Evolutionary conservation across 225 moss, liverwort and hornwort genomes (phyloP), one percentile per base, ranked within the genome.

Genomic region (Marchantia polymorpha): DNA sequence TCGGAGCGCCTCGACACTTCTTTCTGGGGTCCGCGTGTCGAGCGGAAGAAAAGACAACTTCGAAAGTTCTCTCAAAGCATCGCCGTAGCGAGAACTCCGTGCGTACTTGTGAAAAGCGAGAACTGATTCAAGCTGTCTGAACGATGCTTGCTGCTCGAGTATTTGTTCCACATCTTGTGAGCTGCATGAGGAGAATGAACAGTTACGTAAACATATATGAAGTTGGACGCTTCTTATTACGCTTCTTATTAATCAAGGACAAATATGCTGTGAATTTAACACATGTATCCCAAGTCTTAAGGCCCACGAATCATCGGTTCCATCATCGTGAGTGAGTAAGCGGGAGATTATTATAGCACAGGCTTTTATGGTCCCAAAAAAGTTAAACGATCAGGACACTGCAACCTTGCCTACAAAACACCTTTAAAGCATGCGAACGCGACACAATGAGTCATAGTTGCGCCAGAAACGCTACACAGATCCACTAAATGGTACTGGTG

Each of bases 101-200:
- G 92, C 91, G 30, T 78, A 90, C 86, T 91, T 92, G 85, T 94
- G 94, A 78, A 97, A 93, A 64, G 88, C 81, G 7, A 97, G 85
- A 64, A 93, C 86, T 16, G 94, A 94, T 78, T 94, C 96, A 86
- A 97, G 81, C 81, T 97, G 96, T 84, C 96, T 83, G 79, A 97
- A 97, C 8, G 96, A 91, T 73, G 94, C 91, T 85, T 93, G 94
- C 81, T 97, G 94, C 76, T 86, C 92, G 56, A 87, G 78, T 22
- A 94, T 68, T 82, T 93, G 93, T 53, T 94, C 94, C 51, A 82
- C 83, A 71, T 88, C 89, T 80, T 90, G 92, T 74, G 83, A 82
- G 83, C 94, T 94, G 88, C 82, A 88, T 52, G 67, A 39, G 39
- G 39, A 39, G 39, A 39, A 39, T 2, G 39, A 2, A 39, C 5